Conservation (phyloP, 2,329 filamentous ascomycete genomes). For the Ophiostoma montium region DNA sequence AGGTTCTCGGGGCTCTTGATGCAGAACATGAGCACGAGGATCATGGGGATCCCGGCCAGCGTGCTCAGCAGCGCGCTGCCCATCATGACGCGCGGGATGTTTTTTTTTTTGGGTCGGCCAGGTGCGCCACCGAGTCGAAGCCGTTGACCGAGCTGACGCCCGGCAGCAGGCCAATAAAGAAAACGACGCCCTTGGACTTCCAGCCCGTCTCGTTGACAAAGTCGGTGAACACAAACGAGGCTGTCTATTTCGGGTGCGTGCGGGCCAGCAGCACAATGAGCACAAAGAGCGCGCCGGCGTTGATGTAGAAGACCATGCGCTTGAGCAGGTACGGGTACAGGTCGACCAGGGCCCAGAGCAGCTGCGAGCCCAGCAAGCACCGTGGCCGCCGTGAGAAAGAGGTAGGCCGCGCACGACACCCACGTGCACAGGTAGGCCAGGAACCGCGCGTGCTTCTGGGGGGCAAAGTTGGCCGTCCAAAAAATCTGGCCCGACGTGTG, state of each 20-base stretch:
- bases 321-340: conserved; percentile 2
- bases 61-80: background rate
- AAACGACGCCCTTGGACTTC: conserved; percentile 4
- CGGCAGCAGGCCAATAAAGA: conserved; percentile 1
- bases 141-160: background rate
- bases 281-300: background rate
- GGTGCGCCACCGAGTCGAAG: conserved; percentile 1
- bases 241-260: background rate
- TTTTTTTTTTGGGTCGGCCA: background rate
- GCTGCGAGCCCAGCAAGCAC: conserved; percentile 1
- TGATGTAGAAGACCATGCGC: conserved; percentile 2
- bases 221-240: background rate
- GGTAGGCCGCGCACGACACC: background rate
- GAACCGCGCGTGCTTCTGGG: background rate
- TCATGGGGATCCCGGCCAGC: background rate
- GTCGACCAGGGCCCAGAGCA: conserved; percentile 4
- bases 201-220: conserved; percentile 5
- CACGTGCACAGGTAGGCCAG: conserved; percentile 2
- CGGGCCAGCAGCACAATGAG: background rate
- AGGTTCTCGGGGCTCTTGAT: conserved; percentile 1
- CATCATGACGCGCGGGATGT: conserved; percentile 1
- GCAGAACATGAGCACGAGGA: conserved; percentile 4
- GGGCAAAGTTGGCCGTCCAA: conserved; percentile 2
- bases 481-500: background rate
- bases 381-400: background rate